These are phyloP conservation scores for Alternaria sp. DNA, from an alignment of 2,329 filamentous ascomycete species.

Conservation along the genomic window DNA sequence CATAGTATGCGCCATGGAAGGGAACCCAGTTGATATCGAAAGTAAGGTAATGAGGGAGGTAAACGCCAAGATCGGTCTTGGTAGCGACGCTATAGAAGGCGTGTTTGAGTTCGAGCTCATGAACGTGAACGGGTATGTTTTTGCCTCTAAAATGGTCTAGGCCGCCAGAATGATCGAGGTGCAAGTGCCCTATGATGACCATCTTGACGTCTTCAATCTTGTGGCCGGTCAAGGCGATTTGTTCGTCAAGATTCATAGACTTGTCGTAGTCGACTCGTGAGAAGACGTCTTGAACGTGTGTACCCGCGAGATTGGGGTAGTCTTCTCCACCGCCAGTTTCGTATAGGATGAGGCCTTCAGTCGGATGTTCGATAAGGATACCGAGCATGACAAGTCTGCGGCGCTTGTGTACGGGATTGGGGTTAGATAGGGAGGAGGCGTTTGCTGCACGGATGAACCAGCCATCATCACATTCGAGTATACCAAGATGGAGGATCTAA, in stretches of 20 bases:
- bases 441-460: conserved; percentile 46
- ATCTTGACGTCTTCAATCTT: conserved; percentile 48
- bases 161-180: conserved; percentile 50
- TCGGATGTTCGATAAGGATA: conserved; percentile 33
- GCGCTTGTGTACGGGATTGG: conserved; percentile 32
- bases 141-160: conserved; percentile 47
- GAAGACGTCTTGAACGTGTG: conserved; percentile 46
- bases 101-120: conserved; percentile 50
- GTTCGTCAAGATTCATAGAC: conserved; percentile 30
- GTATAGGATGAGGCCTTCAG: conserved; percentile 48
- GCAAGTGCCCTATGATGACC: conserved; percentile 50
- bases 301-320: conserved; percentile 40
- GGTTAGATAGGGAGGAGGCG: conserved; percentile 38
- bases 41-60: conserved; percentile 48
- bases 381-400: conserved; percentile 39
- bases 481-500: conserved; percentile 46
- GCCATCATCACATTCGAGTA: conserved; percentile 48
- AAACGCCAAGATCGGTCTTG: conserved; percentile 44
- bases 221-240: conserved; percentile 43
- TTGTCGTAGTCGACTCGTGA: conserved; percentile 38
- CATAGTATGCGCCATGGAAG: conserved; percentile 43
- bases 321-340: conserved; percentile 47
- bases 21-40: conserved; percentile 51
- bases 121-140: conserved; percentile 47
- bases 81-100: conserved; percentile 41